Percentiles rank a stretch among this genome's conserved stretches.
Conservation (phyloP, 768 basidiomycete genomes). For the Neoboletus magnificus region DNA sequence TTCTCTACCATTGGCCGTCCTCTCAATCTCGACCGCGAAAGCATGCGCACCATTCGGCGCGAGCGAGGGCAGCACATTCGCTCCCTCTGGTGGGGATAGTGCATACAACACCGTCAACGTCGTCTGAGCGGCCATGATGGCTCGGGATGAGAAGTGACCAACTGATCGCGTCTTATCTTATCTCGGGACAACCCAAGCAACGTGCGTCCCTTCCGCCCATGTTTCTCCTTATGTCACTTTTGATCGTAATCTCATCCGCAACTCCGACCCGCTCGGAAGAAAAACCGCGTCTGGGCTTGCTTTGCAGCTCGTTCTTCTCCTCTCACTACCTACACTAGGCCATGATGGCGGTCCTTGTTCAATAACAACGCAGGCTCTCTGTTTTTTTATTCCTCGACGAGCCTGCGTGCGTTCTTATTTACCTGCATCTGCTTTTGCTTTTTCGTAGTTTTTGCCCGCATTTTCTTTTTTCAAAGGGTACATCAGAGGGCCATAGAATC, state of each 20-base stretch:
- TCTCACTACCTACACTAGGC: slow-evolving; percentile 8
- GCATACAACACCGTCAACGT: slow-evolving; percentile 20
- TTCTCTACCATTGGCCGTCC: slow-evolving; percentile 1
- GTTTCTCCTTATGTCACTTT: neutral
- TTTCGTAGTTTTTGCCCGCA: slow-evolving; percentile 1
- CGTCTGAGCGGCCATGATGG: slow-evolving; percentile 15
- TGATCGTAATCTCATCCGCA: neutral
- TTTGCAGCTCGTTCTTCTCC: neutral
- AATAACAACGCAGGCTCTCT: slow-evolving; percentile 48
- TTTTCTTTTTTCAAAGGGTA: neutral
- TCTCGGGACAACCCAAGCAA: slow-evolving; percentile 7
- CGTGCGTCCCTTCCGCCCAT: slow-evolving; percentile 1
- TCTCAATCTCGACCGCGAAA: slow-evolving; percentile 24
- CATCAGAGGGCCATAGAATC: slow-evolving; percentile 1
- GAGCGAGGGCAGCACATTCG: slow-evolving; percentile 19
- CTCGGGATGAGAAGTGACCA: neutral
- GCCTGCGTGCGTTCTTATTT: slow-evolving; percentile 17
- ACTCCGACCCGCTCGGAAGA: slow-evolving; percentile 11
- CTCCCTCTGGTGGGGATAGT: slow-evolving; percentile 22
- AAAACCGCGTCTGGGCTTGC: neutral
- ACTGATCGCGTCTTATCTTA: slow-evolving; percentile 18
- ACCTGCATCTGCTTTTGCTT: neutral
- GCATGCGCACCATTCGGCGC: slow-evolving; percentile 20
- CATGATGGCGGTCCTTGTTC: slow-evolving; percentile 51
- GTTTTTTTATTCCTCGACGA: slow-evolving; percentile 8